phyloP scores from a whole-genome alignment of 805 yeast genomes.

The Blastobotrys robertii region DNA sequence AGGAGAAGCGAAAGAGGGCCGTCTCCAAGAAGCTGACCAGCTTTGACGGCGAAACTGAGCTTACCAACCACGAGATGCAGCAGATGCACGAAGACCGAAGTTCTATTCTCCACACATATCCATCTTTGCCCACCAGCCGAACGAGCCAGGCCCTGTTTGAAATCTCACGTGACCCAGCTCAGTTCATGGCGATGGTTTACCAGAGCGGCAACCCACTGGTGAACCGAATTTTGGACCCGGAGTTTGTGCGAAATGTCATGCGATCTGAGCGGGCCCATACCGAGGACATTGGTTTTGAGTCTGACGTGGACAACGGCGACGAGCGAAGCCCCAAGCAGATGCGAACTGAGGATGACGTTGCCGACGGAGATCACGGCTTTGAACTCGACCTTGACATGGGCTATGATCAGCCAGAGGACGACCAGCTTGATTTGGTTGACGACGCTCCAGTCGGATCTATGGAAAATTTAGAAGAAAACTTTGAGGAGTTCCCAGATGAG shows the following conservation, averaged over 20 bases:
- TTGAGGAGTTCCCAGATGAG: not conserved
- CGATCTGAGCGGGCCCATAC: no score
- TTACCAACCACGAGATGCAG: not conserved
- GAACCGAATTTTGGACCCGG: no score
- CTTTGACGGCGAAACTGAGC: not conserved
- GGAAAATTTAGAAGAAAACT: constrained; percentile 10
- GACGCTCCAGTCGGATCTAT: constrained; percentile 2
- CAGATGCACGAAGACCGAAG: no score
- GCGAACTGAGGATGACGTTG: not conserved
- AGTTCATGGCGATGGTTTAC: no score
- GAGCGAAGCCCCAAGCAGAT: not conserved
- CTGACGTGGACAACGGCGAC: not conserved
- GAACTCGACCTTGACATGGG: not conserved
- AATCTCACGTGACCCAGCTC: no score
- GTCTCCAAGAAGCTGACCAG: not conserved
- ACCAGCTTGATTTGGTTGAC: not conserved
- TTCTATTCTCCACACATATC: no score
- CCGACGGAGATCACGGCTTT: constrained; percentile 2
- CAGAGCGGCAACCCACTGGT: no score
- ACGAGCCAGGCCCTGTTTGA: no score
- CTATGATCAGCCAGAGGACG: not conserved
- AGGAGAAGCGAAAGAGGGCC: constrained; percentile 5
- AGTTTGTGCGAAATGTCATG: no score
- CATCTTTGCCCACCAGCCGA: no score
- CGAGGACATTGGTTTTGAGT: no score